phyloP scores from a whole-genome alignment of 768 basidiomycete species.

The Xerocomellus chrysenteron region DNA sequence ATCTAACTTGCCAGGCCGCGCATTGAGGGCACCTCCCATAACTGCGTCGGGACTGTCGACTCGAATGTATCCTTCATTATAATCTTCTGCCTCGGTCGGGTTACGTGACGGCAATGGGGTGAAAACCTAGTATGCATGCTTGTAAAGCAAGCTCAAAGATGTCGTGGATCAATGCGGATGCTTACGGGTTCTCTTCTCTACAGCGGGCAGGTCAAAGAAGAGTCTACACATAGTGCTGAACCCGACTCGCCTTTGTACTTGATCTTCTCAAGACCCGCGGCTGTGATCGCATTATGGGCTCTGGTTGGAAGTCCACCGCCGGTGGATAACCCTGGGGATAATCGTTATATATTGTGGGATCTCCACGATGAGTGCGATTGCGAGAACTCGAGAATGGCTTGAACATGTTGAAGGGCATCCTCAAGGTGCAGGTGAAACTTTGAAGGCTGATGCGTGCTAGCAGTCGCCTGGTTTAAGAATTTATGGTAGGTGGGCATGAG shows the following conservation, averaged over 20 bases:
- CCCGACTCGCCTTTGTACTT: conserved; percentile 25
- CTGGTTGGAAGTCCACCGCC: conserved; percentile 24
- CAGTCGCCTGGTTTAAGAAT: conserved; percentile 16
- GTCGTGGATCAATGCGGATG: neutral
- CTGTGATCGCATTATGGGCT: conserved; percentile 21
- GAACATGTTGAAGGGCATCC: conserved; percentile 39
- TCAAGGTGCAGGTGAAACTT: conserved; percentile 20
- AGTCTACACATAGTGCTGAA: neutral
- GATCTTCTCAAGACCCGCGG: conserved; percentile 26
- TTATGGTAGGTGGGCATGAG: conserved; percentile 32
- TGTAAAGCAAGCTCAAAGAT: conserved; percentile 9
- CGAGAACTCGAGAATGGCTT: conserved; percentile 35
- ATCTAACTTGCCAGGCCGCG: conserved; percentile 28
- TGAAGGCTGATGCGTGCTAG: conserved; percentile 16
- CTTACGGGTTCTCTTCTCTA: conserved; percentile 35
- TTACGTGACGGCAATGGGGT: conserved; percentile 33
- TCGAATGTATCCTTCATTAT: conserved; percentile 31
- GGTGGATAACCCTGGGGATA: conserved; percentile 32
- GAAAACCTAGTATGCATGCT: conserved; percentile 23
- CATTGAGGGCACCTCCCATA: conserved; percentile 34
- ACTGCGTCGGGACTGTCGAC: conserved; percentile 33
- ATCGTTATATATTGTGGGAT: conserved; percentile 23
- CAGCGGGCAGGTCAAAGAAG: conserved; percentile 12
- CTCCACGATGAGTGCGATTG: conserved; percentile 29
- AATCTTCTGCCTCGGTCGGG: conserved; percentile 33